Evolutionary conservation across 768 basidiomycete species (phyloP).

Genomic region (Hysterangium stoloniferum): DNA sequence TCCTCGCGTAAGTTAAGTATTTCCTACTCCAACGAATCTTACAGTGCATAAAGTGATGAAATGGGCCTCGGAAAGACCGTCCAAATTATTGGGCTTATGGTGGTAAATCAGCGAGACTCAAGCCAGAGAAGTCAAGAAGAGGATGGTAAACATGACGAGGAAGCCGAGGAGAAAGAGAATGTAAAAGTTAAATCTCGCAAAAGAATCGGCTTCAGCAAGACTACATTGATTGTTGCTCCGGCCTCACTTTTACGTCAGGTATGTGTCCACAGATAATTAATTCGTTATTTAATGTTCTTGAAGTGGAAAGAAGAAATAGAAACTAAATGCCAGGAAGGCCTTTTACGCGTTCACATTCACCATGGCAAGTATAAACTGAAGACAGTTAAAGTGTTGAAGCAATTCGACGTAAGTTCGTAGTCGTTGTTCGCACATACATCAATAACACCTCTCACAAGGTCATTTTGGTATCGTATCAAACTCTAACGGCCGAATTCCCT

Average conservation of each 20-base stretch:
- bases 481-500: slow-evolving; percentile 49
- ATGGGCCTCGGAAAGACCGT: slow-evolving; percentile 74
- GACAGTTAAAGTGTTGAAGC: slow-evolving; percentile 40
- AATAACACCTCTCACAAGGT: slow-evolving; percentile 32
- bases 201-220: slow-evolving; percentile 28
- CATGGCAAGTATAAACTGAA: slow-evolving; percentile 66
- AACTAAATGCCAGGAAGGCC: slow-evolving; percentile 47
- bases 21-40: background rate
- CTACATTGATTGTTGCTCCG: slow-evolving; percentile 70
- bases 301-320: slow-evolving; percentile 74
- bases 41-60: slow-evolving; percentile 36
- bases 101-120: slow-evolving; percentile 45
- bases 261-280: slow-evolving; percentile 9
- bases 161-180: background rate
- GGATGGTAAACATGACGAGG: background rate
- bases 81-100: slow-evolving; percentile 77
- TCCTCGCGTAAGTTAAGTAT: slow-evolving; percentile 41
- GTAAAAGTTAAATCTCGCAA: background rate
- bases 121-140: background rate
- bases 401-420: slow-evolving; percentile 39
- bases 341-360: slow-evolving; percentile 52
- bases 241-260: slow-evolving; percentile 68
- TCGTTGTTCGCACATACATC: background rate
- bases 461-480: slow-evolving; percentile 72
- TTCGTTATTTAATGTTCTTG: background rate